Evolutionary conservation across 192 early-diverging fungal species (phyloP), one percentile per base, ranked within the genome.

Genomic region (Coemansia furcata): DNA sequence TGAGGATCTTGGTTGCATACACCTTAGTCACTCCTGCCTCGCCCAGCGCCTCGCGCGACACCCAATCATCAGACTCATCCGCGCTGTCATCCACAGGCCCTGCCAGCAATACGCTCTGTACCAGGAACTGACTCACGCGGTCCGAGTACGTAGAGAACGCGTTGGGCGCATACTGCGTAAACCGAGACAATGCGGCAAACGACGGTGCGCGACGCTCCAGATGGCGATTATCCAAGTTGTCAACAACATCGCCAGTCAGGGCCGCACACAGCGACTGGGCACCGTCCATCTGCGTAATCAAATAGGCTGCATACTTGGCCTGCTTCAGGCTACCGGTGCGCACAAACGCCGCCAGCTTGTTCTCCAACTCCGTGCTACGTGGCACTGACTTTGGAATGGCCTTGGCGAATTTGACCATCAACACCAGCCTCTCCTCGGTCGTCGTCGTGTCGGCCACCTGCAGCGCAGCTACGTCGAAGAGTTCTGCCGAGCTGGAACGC

Each of bases 321-420:
- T 95, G 89, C 9, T 21, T 35, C 33, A 81, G 57, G 3, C 82
- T 85, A 2, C 94, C 94, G 0, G 82, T 47, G 9, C 85, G 63
- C 19, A 86, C 85, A 66, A 77, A 86, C 3, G 63, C 38, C 9
- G 67, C 66, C 62, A 93, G 66, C 37, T 80, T 74, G 35, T 69
- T 62, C 35, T 80, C 66, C 32, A 78, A 65, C 29, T 83, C 74
- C 0, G 60, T 63, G 50, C 61, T 39, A 6, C 49, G 68, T 44
- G 72, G 85, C 38, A 77, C 77, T 35, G 84, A 82, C 17, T 73
- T 69, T 50, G 91, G 89, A 59, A 86, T 84, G 1, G 85, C 77
- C 66, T 90, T 91, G n/a, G 89, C 84, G 65, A 92, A 89, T 57
- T 87, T 75, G 17, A 94, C 86, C 67, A 98, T 85, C 65, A 73